Conservation (phyloP, 2,329 filamentous ascomycete species). For the Parafenestella ontariensis region DNA sequence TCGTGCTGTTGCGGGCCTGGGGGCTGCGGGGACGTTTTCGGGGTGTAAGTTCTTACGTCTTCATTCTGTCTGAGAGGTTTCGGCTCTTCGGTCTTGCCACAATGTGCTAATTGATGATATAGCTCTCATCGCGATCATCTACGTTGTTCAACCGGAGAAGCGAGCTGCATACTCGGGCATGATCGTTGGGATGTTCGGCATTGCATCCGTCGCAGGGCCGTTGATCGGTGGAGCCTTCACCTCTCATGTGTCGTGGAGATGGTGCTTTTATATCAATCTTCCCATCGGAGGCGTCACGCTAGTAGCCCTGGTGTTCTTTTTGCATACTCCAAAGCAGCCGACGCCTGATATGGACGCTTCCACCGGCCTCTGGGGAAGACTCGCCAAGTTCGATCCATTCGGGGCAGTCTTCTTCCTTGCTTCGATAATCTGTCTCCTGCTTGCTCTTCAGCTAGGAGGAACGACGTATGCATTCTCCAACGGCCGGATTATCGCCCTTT, state of each 20-base stretch:
- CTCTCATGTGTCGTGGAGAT: slow-evolving; percentile 2
- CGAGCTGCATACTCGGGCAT: neutral
- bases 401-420: slow-evolving; percentile 51
- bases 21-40: slow-evolving; percentile 52
- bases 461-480: slow-evolving; percentile 51
- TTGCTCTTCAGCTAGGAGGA: slow-evolving; percentile 57
- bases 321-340: neutral
- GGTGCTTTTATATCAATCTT: slow-evolving; percentile 19
- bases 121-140: neutral
- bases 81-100: no score
- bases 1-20: slow-evolving; percentile 53
- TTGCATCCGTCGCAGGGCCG: slow-evolving; percentile 4
- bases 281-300: slow-evolving; percentile 1
- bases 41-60: neutral
- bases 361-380: neutral
- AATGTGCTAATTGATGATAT: neutral
- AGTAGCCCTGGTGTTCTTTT: neutral
- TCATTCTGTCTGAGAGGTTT: no score
- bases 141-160: neutral
- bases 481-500: slow-evolving; percentile 54
- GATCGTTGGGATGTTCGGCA: neutral
- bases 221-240: slow-evolving; percentile 14
- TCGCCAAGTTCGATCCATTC: slow-evolving; percentile 4
- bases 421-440: slow-evolving; percentile 49
- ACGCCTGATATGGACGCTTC: neutral